A percentile compares a stretch with the other conserved stretches of the same genome.
Evolutionary conservation across 345 rosid species (phyloP).

Genomic region (Trapa bicornis): DNA sequence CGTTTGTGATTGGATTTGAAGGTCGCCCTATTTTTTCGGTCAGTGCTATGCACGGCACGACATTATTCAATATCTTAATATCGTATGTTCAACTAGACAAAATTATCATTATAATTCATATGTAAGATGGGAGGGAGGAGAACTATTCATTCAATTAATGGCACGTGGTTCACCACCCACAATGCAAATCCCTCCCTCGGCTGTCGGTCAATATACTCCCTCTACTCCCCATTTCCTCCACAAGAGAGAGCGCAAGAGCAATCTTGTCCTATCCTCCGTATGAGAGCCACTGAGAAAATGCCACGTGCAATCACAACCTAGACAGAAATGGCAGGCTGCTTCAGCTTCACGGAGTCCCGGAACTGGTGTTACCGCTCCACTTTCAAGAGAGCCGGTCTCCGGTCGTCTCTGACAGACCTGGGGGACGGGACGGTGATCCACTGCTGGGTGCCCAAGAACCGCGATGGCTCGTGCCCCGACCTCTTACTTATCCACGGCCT

Average conservation of each 20-base stretch:
- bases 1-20: too few relatives aligned
- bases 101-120: too few relatives aligned
- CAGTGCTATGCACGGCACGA: too few relatives aligned
- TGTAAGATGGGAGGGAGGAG: background rate
- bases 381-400: slow-evolving; percentile 47
- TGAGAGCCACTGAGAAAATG: background rate
- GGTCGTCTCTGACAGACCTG: slow-evolving; percentile 49
- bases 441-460: slow-evolving; percentile 60
- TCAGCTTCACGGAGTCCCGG: slow-evolving; percentile 45
- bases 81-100: too few relatives aligned
- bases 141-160: background rate
- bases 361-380: slow-evolving; percentile 31
- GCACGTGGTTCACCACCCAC: background rate
- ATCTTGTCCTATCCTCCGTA: background rate
- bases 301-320: background rate
- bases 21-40: too few relatives aligned
- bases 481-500: slow-evolving; percentile 78
- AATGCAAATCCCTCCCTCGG: background rate
- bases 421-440: slow-evolving; percentile 67
- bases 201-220: background rate
- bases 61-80: too few relatives aligned
- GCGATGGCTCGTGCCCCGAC: slow-evolving; percentile 29
- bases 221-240: background rate
- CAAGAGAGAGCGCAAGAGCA: background rate
- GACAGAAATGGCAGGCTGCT: slow-evolving; percentile 32